phyloP scores from a whole-genome alignment of 2,329 filamentous ascomycete genomes.

The Colletotrichum siamense region DNA sequence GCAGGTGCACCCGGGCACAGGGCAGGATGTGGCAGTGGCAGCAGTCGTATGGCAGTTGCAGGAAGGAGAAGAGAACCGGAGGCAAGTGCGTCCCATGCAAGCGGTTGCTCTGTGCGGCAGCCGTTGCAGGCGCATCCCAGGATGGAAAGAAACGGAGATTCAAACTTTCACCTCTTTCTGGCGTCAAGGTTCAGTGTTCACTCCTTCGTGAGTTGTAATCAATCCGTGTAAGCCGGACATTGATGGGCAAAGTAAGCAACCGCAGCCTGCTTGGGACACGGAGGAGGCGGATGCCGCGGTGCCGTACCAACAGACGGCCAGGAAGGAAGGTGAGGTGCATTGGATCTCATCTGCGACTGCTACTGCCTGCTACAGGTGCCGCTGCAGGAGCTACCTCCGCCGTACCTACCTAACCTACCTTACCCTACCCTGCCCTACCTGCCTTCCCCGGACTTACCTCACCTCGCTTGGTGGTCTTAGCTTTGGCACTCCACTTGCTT shows the following conservation, averaged over 20 bases:
- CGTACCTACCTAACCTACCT: background rate
- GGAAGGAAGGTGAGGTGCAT: background rate
- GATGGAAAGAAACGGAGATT: background rate
- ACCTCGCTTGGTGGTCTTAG: background rate
- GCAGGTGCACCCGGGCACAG: background rate
- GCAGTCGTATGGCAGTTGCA: background rate
- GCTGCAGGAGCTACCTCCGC: background rate
- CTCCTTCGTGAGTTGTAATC: background rate
- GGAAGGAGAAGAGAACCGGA: background rate
- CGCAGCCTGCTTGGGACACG: background rate
- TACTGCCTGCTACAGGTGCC: background rate
- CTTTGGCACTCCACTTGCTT: background rate
- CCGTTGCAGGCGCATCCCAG: background rate
- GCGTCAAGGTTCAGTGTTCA: background rate
- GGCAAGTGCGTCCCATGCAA: slow-evolving; percentile 13
- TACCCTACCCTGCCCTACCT: background rate
- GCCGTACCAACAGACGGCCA: background rate
- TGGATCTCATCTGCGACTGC: background rate
- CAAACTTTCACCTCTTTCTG: background rate
- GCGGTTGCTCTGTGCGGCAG: slow-evolving; percentile 6
- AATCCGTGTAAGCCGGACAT: background rate
- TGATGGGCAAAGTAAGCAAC: background rate
- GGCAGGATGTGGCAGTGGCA: background rate
- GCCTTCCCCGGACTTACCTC: background rate
- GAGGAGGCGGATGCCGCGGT: background rate